Conservation (phyloP, 2,329 filamentous ascomycete species). For the Coccinonectria pachysandricola region DNA sequence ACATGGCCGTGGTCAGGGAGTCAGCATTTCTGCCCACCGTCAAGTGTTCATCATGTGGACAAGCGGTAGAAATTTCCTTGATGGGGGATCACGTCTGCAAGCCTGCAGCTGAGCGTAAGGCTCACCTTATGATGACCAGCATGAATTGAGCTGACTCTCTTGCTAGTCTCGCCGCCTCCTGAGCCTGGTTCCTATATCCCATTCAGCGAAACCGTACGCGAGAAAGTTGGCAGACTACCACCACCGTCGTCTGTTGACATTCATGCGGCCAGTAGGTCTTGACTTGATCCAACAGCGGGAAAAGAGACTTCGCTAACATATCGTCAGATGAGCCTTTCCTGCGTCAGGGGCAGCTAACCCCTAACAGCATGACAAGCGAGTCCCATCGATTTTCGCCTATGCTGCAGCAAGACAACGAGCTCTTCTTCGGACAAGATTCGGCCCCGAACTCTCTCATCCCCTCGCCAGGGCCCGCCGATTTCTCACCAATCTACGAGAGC, state of each 20-base stretch:
- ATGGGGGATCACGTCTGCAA: constrained; percentile 79
- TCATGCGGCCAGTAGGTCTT: constrained; percentile 41
- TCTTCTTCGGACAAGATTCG: constrained; percentile 33
- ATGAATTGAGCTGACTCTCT: constrained; percentile 3
- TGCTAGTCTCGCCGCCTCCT: constrained; percentile 28
- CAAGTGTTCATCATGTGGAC: constrained; percentile 75
- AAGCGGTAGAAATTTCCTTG: constrained; percentile 69
- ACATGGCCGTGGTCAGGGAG: constrained; percentile 45
- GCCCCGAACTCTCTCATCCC: constrained; percentile 30
- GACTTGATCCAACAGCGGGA: too few species aligned
- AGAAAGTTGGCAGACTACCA: constrained; percentile 31
- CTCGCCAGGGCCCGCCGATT: constrained; percentile 26
- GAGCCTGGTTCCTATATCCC: constrained; percentile 20
- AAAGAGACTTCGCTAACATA: constrained; percentile 22
- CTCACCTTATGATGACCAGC: constrained; percentile 1
- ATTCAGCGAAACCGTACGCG: constrained; percentile 17
- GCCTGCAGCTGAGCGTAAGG: constrained; percentile 37
- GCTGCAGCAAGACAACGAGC: constrained; percentile 35
- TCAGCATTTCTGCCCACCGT: constrained; percentile 69
- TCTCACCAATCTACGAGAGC: constrained; percentile 41
- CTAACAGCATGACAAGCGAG: constrained; percentile 49
- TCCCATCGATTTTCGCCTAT: constrained; percentile 53
- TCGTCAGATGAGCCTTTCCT: constrained; percentile 42
- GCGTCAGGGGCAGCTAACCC: constrained; percentile 50
- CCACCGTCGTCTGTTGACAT: constrained; percentile 39